These are phyloP conservation scores for Leptosphaerulina australis DNA, from an alignment of 2,329 filamentous ascomycete genomes.

Conservation along the genomic window DNA sequence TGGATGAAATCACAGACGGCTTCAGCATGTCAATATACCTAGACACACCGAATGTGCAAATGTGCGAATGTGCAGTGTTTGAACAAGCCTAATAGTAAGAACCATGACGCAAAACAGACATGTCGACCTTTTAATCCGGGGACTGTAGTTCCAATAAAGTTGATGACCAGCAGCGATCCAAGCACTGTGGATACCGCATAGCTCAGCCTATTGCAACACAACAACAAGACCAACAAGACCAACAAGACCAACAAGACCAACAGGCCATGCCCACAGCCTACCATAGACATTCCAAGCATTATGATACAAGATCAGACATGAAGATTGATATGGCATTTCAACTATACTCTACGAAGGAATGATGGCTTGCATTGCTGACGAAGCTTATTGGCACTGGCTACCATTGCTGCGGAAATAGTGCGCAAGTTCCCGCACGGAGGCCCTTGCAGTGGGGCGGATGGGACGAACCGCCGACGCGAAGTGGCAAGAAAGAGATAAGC, in stretches of 20 bases:
- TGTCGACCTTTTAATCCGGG: neutral
- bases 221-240: neutral
- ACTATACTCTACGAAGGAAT: neutral
- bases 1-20: neutral
- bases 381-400: conserved; percentile 14
- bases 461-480: conserved; percentile 8
- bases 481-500: conserved; percentile 1
- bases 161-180: neutral
- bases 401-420: conserved; percentile 10
- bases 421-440: conserved; percentile 10
- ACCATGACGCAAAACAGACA: no score
- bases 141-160: neutral
- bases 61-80: no score
- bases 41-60: no score
- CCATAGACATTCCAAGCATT: no score
- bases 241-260: no score
- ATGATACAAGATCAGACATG: neutral
- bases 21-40: neutral
- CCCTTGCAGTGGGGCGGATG: conserved; percentile 18
- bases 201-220: neutral
- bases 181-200: conserved; percentile 1
- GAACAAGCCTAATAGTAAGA: no score
- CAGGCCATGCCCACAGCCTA: no score
- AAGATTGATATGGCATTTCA: neutral
- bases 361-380: conserved; percentile 14